Evolutionary conservation across 768 basidiomycete species (phyloP).

Genomic region (Kwoniella pini): DNA sequence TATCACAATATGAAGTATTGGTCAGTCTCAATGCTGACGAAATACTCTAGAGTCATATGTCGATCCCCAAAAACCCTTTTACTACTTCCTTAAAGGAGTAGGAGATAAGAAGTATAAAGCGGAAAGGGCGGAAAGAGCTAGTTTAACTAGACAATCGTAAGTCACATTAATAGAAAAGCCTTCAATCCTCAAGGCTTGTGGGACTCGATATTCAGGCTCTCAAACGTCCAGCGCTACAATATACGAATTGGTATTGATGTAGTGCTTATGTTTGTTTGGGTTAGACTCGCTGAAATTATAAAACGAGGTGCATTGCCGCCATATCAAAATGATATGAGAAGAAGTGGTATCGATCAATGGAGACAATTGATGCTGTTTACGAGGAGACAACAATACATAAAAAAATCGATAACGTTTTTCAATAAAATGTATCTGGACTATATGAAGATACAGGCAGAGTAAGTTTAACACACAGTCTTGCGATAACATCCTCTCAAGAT

Average conservation of each 20-base stretch:
- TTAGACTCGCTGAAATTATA: constrained; percentile 12
- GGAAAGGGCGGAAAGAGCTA: constrained; percentile 10
- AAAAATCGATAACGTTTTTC: constrained; percentile 4
- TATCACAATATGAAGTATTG: too few species aligned
- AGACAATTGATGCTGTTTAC: constrained; percentile 8
- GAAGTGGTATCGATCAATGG: constrained; percentile 1
- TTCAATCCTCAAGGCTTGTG: too few species aligned
- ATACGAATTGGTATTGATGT: too few species aligned
- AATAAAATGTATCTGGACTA: constrained; percentile 14
- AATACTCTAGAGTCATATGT: constrained; percentile 13
- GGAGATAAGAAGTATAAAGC: constrained; percentile 10
- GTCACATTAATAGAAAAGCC: neutral
- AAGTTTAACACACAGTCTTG: neutral
- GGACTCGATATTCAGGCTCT: too few species aligned
- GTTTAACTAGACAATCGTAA: constrained; percentile 21
- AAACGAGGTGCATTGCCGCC: constrained; percentile 8
- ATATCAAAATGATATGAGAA: constrained; percentile 3
- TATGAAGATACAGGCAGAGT: constrained; percentile 18
- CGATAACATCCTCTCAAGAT: neutral
- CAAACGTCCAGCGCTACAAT: too few species aligned
- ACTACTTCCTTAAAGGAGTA: neutral
- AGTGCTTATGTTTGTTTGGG: too few species aligned
- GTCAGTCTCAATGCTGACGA: constrained; percentile 12
- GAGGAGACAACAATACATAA: neutral
- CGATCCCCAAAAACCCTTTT: constrained; percentile 13